Evolutionary conservation across 148 eudicot species (phyloP), one percentile per base, ranked within the genome.

Genomic region (Salicornia ramosissima): DNA sequence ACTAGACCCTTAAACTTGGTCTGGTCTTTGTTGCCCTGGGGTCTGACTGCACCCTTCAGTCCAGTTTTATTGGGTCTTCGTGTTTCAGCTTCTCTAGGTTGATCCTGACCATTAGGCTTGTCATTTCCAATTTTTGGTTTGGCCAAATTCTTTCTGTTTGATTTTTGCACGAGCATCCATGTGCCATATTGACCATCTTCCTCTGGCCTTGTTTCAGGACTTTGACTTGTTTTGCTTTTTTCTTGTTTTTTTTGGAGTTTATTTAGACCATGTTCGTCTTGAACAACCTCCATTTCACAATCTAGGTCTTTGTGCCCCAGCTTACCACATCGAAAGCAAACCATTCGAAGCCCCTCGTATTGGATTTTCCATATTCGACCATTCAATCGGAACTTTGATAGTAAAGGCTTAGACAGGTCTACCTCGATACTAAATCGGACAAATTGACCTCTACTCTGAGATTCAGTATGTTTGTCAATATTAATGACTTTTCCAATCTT

Each of bases 241-340:
- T 4, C 6, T 4, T 4, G 10, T 39, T 51, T 21, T 0, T 25
- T 8, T 21, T 51, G 25, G 0, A 2, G 10, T 0, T 14, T 0
- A 4, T 1, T 10, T 2, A 3, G 2, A 8, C 2, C 0, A 0
- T 24, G 2, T 8, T 3, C 11, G 0, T 53, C 57, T 0, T 10
- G 2, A 0, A 0, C 0, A 1, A 2, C 6, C 0, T 10, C 0
- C 1, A 4, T 0, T 0, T 0, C 13, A 25, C 56, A 52, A 9
- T 22, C 13, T 0, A 1, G 10, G 1, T 54, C 58, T 9, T 54
- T 54, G 1, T 25, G 31, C 5, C 58, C 58, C 2, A 54, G 15
- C 12, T 25, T 24, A 1, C 31, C 16, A 25, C 33, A 54, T 18
- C 26, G 24, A 18, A 54, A 54, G 16, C 30, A n/a, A 26, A 54